Evolutionary conservation across 2,329 filamentous ascomycete species (phyloP).

Genomic region (Monosporascus ibericus): DNA sequence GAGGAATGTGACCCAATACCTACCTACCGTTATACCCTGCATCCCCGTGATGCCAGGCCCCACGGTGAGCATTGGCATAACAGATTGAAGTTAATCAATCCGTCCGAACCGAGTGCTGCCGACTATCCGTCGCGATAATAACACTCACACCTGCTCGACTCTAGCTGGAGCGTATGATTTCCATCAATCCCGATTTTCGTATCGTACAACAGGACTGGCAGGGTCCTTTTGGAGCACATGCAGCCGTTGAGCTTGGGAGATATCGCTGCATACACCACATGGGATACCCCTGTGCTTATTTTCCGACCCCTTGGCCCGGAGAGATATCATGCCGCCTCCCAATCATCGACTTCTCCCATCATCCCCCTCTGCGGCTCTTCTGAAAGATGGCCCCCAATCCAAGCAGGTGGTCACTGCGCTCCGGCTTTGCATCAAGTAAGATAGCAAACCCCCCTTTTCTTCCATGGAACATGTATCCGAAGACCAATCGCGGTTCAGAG

Average conservation of each 20-base stretch:
- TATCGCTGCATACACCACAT: background rate
- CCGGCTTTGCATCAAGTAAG: too few species aligned
- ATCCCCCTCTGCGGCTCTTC: background rate
- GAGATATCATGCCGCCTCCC: constrained; percentile 20
- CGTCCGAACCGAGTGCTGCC: background rate
- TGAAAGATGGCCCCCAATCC: background rate
- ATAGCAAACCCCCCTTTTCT: too few species aligned
- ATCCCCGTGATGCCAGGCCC: background rate
- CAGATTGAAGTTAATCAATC: background rate
- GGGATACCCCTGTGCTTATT: constrained; percentile 20
- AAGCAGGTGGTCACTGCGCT: too few species aligned
- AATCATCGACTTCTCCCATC: background rate
- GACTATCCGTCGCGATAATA: background rate
- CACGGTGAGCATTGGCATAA: background rate
- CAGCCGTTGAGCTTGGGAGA: background rate
- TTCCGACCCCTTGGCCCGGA: constrained; percentile 18
- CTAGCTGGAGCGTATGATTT: background rate
- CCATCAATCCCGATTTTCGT: background rate
- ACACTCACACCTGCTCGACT: background rate
- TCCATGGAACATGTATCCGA: too few species aligned
- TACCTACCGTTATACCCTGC: background rate
- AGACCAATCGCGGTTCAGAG: too few species aligned
- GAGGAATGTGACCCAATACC: too few species aligned
- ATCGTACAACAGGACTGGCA: background rate
- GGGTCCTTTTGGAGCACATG: background rate